These are phyloP conservation scores for Coniochaeta prunicola DNA, from an alignment of 2,329 filamentous ascomycete species.

Conservation along the genomic window DNA sequence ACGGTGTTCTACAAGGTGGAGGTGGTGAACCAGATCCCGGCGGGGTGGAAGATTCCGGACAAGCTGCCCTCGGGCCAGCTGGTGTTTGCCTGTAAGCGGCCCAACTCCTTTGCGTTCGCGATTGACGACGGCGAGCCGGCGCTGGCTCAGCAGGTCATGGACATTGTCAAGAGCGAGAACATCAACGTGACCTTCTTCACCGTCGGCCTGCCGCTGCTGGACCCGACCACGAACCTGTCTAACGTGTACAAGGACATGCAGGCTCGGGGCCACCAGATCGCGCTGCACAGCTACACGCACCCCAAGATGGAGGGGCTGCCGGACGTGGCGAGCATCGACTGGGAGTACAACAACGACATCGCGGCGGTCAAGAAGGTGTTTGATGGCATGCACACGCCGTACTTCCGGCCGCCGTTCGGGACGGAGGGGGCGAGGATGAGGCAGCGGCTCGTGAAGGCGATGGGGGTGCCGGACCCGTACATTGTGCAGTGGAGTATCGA, in stretches of 20 bases:
- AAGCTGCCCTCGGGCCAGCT: conserved; percentile 56
- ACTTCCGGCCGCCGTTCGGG: conserved; percentile 65
- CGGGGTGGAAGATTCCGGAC: conserved; percentile 41
- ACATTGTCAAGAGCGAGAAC: conserved; percentile 50
- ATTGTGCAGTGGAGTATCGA: conserved; percentile 65
- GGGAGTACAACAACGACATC: conserved; percentile 54
- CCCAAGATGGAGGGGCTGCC: conserved; percentile 56
- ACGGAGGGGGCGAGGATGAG: conserved; percentile 61
- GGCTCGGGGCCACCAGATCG: conserved; percentile 57
- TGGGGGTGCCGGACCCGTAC: conserved; percentile 41
- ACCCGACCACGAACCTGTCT: conserved; percentile 52
- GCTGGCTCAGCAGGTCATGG: conserved; percentile 52
- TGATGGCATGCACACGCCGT: conserved; percentile 27
- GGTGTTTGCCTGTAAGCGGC: conserved; percentile 56
- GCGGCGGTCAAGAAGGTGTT: conserved; percentile 34
- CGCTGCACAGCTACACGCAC: conserved; percentile 61
- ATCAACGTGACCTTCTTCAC: conserved; percentile 68
- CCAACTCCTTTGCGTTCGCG: conserved; percentile 65
- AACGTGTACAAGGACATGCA: conserved; percentile 58
- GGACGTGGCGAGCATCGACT: conserved; percentile 46
- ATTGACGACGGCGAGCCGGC: conserved; percentile 61
- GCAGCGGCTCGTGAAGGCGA: conserved; percentile 49
- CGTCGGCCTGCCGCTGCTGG: conserved; percentile 55
- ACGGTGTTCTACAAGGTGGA: conserved; percentile 51
- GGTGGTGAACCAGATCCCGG: conserved; percentile 48